Evolutionary conservation across 2,329 filamentous ascomycete species (phyloP).

Genomic region (Emmonsia crescens): DNA sequence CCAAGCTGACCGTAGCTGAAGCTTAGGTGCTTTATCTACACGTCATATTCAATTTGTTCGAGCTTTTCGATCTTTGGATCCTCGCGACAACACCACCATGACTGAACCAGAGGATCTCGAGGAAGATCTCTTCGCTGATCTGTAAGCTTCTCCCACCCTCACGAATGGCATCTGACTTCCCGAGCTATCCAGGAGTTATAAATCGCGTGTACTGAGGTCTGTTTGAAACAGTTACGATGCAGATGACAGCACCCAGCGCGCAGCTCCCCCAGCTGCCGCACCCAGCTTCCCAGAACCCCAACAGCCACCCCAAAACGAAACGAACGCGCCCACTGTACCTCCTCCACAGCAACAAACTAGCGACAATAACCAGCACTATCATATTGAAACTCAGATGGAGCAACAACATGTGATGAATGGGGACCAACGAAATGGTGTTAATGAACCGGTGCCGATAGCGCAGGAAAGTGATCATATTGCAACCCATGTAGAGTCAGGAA

Average conservation of each 20-base stretch:
- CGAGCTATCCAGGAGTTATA: background rate
- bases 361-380: constrained; percentile 21
- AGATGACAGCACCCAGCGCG: constrained; percentile 41
- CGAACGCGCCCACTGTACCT: constrained; percentile 12
- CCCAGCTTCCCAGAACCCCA: constrained; percentile 28
- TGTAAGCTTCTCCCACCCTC: constrained; percentile 50
- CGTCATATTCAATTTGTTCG: background rate
- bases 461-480: constrained; percentile 14
- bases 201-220: constrained; percentile 6
- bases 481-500: constrained; percentile 22
- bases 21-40: background rate
- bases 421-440: constrained; percentile 15
- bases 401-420: constrained; percentile 12
- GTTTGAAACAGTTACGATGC: constrained; percentile 50
- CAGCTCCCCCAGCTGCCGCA: constrained; percentile 23
- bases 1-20: background rate
- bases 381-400: constrained; percentile 15
- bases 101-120: constrained; percentile 73
- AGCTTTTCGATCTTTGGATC: background rate
- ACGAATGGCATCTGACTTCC: background rate
- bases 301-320: constrained; percentile 17
- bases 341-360: constrained; percentile 22
- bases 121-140: constrained; percentile 89
- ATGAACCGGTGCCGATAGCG: constrained; percentile 21
- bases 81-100: constrained; percentile 43